These are phyloP conservation scores for Trapa bicornis DNA, from an alignment of 345 rosid genomes.

Conservation along the genomic window DNA sequence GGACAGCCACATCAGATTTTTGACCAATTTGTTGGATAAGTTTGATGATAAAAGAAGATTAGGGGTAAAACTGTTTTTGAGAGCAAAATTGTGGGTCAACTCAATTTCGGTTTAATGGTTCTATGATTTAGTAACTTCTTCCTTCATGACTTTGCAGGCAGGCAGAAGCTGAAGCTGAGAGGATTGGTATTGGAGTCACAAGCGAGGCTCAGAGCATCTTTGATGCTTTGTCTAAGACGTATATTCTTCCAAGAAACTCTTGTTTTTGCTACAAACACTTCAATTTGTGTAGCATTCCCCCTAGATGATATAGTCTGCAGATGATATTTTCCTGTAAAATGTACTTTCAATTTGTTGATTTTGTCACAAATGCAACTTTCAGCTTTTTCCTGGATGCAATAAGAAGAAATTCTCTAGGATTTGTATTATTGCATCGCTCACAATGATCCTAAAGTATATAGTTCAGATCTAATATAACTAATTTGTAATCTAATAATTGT, in stretches of 20 bases:
- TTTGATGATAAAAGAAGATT: no score
- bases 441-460: neutral
- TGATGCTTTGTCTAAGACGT: constrained; percentile 94
- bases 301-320: neutral
- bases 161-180: constrained; percentile 78
- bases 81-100: no score
- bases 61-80: no score
- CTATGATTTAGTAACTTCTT: neutral
- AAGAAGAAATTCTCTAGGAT: neutral
- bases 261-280: neutral
- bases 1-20: no score
- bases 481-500: neutral
- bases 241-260: constrained; percentile 5
- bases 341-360: neutral
- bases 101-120: no score
- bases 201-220: constrained; percentile 74
- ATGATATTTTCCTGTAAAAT: neutral
- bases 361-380: neutral
- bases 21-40: no score
- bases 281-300: neutral
- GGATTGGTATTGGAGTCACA: constrained; percentile 90
- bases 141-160: constrained; percentile 32
- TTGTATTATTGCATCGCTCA: neutral
- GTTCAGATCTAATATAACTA: neutral
- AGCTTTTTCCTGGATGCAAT: neutral